Evolutionary conservation across 176 grass and related monocot genomes (phyloP).

Genomic region (Juncus inflexus): DNA sequence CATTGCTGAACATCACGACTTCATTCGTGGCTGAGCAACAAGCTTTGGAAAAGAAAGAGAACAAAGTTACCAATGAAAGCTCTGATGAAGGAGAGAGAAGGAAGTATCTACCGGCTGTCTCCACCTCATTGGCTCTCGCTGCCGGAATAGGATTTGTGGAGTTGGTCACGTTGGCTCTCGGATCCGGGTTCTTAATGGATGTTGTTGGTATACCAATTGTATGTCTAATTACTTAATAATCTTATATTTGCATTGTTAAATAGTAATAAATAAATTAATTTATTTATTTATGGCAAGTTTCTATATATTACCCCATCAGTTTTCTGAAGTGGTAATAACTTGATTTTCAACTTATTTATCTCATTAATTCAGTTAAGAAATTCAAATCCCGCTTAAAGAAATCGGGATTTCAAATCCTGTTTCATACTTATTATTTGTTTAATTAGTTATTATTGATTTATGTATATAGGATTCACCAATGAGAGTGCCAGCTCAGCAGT

Average conservation of each 20-base stretch:
- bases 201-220: conserved; percentile 73
- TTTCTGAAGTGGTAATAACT: background rate
- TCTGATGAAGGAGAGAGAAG: background rate
- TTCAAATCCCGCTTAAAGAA: no score
- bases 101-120: conserved; percentile 76
- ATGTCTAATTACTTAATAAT: conserved; percentile 38
- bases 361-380: background rate
- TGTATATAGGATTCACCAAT: conserved; percentile 76
- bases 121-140: conserved; percentile 77
- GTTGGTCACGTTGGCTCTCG: conserved; percentile 41
- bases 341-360: background rate
- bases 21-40: conserved; percentile 92
- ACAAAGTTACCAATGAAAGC: background rate
- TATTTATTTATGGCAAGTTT: background rate
- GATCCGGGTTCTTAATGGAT: conserved; percentile 61
- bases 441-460: conserved; percentile 1
- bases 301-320: no score
- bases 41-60: conserved; percentile 25
- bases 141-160: conserved; percentile 66
- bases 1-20: conserved; percentile 84
- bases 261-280: conserved; percentile 6
- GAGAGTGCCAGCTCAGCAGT: conserved; percentile 70
- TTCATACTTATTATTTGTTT: background rate
- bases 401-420: background rate
- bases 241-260: background rate